Base-by-base conservation (phyloP, 2,329 filamentous ascomycete species). In the Rosellinia necatrix region DNA sequence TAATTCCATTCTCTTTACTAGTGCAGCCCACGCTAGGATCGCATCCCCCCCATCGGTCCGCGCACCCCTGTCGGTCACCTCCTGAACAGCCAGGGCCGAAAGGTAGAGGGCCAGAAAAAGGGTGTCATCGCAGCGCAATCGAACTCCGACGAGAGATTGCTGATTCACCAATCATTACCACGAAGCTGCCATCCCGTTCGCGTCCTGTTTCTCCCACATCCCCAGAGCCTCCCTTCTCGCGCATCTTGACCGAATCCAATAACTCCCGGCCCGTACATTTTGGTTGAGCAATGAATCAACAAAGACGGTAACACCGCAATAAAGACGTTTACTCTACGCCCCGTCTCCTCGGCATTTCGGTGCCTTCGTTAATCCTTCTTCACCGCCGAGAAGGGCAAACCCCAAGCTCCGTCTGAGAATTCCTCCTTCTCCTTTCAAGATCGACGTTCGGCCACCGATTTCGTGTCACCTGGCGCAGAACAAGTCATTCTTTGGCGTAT, bases 241-340 rank as follows among this genome's bases (percentile, higher is more conserved):
- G 27, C 29, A 38, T 44, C 32, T 40, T 41, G 42, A 46, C 38
- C 41, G 41, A 27, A 4, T 54, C 29, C 25, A 24, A 41, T 42
- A 19, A 56, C 41, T 29, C 44, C 46, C 37, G 19, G 38, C 42
- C 24, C 17, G 48, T 38, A 38, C 43, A 44, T 19, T 47, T 49
- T 22, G 32, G 29, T 35, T n/a, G 22, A 43, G 52, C 60, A 59
- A 59, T 61, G 63, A 61, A 55, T 60, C 64, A 58, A 65, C 63
- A 66, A 65, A 65, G 64, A 55, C 60, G 58, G 61, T 65, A 60
- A 62, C 59, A 46, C 61, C 51, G 63, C 60, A 60, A 65, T 55
- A 56, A 65, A 52, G 32, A 58, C 55, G 46, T 55, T 53, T 62
- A 62, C 54, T 58, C 44, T 35, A 52, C 63, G 59, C 58, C 57